Evolutionary conservation across 768 basidiomycete genomes (phyloP), one percentile per base, ranked within the genome.

Genomic region (Coprinopsis sp.): DNA sequence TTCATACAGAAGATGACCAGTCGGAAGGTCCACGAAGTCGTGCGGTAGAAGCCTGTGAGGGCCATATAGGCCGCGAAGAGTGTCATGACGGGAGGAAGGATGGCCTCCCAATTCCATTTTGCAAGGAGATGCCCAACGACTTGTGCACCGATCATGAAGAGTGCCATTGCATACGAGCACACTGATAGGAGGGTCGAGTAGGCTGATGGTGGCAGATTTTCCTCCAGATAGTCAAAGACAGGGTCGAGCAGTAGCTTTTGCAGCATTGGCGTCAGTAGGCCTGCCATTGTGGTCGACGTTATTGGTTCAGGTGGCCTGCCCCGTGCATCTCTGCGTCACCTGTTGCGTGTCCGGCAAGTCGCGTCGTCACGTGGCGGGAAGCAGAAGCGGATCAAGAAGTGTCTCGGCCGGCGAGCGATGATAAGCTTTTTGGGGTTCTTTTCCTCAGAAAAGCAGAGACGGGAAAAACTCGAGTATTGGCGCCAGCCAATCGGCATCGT

Each of bases 1-100:
- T 91, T 91, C 56, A 86, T 60, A 56, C 87, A 74, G 72, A 77
- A 88, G 53, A 88, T 62, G 22, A 65, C 68, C 27, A 77, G 78
- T 50, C 84, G 76, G 52, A 90, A 64, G 55, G 85, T 71, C 82
- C 84, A 90, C 19, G 73, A 74, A 11, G 87, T 82, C 4, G 89
- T 90, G 50, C 86, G 83, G 65, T 89, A 89, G 43, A 89, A 63
- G 59, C 81, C 87, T 33, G 82, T 51, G n/a, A 91, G 70, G 3
- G 86, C 85, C 50, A 89, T 72, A 63, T 91, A 91, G 16, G 86
- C 82, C 4, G 76, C 73, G 42, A 90, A 63, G 24, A 91, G 62
- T 49, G 78, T 83, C 57, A 91, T 78, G 58, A 90, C 64, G 1
- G 88, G 88, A 6, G 88, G 87, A 16, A 91, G 57, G 37, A 89